phyloP scores from a whole-genome alignment of 306 rosid genomes.

The Lathyrus tuberosus region DNA sequence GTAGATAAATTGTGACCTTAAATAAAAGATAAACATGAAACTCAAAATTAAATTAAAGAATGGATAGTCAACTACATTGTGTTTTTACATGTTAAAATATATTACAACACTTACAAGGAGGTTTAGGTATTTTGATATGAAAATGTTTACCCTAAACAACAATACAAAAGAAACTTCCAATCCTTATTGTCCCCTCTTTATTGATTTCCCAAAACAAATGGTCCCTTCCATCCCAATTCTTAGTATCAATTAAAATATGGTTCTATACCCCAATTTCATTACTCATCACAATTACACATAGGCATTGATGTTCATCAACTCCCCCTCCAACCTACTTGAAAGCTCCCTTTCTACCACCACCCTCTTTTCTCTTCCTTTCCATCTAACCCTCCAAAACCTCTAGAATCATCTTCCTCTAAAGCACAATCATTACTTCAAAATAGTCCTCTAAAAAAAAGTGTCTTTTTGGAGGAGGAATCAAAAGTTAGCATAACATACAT shows the following conservation, averaged over 20 bases:
- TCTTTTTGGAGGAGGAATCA: slow-evolving; percentile 20
- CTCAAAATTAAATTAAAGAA: too few relatives aligned
- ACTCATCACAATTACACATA: slow-evolving; percentile 3
- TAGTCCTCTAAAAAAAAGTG: slow-evolving; percentile 28
- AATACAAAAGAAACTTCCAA: slow-evolving; percentile 42
- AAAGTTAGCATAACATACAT: background rate
- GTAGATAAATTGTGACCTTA: too few relatives aligned
- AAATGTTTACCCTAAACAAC: slow-evolving; percentile 22
- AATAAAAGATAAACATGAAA: too few relatives aligned
- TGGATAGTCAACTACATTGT: slow-evolving; percentile 27
- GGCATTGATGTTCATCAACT: slow-evolving; percentile 51
- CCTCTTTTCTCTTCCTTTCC: slow-evolving; percentile 41
- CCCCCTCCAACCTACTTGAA: slow-evolving; percentile 49
- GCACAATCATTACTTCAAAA: slow-evolving; percentile 32
- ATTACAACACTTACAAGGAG: slow-evolving; percentile 33
- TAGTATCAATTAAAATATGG: slow-evolving; percentile 33
- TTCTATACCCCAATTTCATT: slow-evolving; percentile 23
- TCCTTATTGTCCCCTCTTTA: slow-evolving; percentile 16
- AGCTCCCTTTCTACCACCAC: slow-evolving; percentile 52
- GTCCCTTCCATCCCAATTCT: slow-evolving; percentile 39
- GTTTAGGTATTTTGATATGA: slow-evolving; percentile 16
- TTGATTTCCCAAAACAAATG: slow-evolving; percentile 31
- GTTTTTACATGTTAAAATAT: slow-evolving; percentile 15
- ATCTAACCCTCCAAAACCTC: slow-evolving; percentile 42
- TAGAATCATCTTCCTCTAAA: background rate